Conservation (phyloP, 2,329 filamentous ascomycete species). For the Talaromyces piceae region DNA sequence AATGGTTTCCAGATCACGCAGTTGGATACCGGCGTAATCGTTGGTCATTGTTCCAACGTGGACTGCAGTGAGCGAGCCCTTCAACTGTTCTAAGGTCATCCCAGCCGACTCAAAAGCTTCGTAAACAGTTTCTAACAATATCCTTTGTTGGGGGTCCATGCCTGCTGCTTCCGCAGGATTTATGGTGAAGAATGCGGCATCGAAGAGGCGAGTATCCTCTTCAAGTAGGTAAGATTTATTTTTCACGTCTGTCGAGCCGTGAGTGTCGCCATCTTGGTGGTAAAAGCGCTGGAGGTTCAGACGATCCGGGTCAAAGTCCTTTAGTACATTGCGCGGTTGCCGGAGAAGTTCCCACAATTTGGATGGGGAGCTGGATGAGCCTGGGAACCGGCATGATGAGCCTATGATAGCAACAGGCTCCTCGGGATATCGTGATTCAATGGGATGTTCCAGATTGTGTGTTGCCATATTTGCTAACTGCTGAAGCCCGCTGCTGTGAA, state of each 20-base stretch:
- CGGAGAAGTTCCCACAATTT: constrained; percentile 12
- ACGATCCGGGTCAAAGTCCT: neutral
- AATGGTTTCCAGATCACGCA: constrained; percentile 12
- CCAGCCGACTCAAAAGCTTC: constrained; percentile 25
- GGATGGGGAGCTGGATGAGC: neutral
- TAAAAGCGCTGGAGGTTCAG: constrained; percentile 12
- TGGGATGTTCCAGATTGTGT: neutral
- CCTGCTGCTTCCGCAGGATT: neutral
- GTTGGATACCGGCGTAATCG: constrained; percentile 18
- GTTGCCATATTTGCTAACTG: neutral
- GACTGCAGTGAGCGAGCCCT: constrained; percentile 21
- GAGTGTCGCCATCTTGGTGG: neutral
- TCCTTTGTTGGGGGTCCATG: constrained; percentile 16
- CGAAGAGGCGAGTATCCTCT: constrained; percentile 21
- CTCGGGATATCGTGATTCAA: neutral
- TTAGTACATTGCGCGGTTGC: constrained; percentile 9
- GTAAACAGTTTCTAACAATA: constrained; percentile 30
- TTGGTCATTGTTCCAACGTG: constrained; percentile 19
- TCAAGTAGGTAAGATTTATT: constrained; percentile 1
- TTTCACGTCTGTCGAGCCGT: constrained; percentile 8
- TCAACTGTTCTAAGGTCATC: constrained; percentile 14
- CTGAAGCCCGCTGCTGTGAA: neutral
- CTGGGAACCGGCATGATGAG: constrained; percentile 8
- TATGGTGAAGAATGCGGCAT: constrained; percentile 20
- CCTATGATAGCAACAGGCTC: constrained; percentile 9